Base-by-base conservation (phyloP, 2,329 filamentous ascomycete species). In the Xylariaceae sp. region DNA sequence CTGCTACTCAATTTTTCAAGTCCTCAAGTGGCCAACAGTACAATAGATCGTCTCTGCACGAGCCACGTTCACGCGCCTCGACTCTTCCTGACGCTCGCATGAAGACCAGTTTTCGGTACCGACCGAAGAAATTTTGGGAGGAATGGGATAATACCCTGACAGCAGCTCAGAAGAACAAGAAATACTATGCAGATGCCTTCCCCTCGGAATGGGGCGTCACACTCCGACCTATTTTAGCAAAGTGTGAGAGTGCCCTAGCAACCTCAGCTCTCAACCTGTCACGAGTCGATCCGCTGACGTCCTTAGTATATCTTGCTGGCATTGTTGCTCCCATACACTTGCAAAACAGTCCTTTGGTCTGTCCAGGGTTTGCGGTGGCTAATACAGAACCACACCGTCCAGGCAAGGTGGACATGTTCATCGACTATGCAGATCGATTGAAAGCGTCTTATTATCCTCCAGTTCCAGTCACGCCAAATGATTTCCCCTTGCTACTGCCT, bases 221-320 rank as follows among this genome's bases (percentile, higher is more conserved):
- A 6, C 63, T 70, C 17, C 66, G 75, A 1, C 73, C 73, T 6
- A 71, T 71, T 14, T 64, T 78, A 44, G 71, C 73, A 1, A 69
- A 70, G 53, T 31, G 60, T 59, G 48, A 58, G 60, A 19, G 33
- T 11, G 18, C 12, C 19, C 38, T n/a, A n/a, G n/a, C n/a, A n/a
- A 44, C 31, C 17, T 33, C 7, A 13, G 13, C 31, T 4, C 31
- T 46, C 6, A 14, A 31, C 7, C 16, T 22, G 19, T 45, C 12
- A 19, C 12, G 31, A 12, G 16, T 17, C 17, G 13, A 18, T 38
- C 36, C 36, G 40, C 13, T 48, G 6, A 1, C 33, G 18, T 31
- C 41, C 19, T 6, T 45, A 74, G 71, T 78, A 11, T 78, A 75
- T 62, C 71, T 72, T 55, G 71, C 73, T 14, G 75, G 76, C 45